Evolutionary conservation across 2,329 filamentous ascomycete species (phyloP), one percentile per base, ranked within the genome.

Genomic region (Fusarium sp.): DNA sequence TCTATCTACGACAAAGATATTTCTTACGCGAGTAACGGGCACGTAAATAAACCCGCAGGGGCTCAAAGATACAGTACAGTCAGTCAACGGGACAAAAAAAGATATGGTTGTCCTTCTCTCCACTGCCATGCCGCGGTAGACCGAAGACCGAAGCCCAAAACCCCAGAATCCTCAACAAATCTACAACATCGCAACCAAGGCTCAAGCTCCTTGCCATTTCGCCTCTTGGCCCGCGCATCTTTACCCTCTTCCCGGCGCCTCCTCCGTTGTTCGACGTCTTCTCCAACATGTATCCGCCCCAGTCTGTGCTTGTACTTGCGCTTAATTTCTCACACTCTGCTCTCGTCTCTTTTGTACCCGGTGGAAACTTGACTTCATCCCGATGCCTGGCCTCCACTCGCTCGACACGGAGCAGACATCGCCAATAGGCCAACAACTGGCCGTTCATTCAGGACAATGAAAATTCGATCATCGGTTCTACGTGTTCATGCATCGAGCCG

Each of bases 101-200:
- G 43, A 28, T 9, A 26, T n/a, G 9, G 11, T 19, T n/a, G 9
- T 23, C 21, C 37, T 50, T 53, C 51, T 67, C 63, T 54, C 55
- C 63, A 61, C 66, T 51, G 45, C 37, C 45, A 19, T 60, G 49
- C 59, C 64, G 64, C 64, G 64, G 64, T 61, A 61, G 42, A 56
- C 62, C 54, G 58, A 59, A 55, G 45, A 37, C n/a, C 26, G 30
- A 19, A 45, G 46, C 26, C 59, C 56, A 50, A 46, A 58, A 49
- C 57, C 67, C 67, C 67, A 63, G 60, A 55, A 69, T 70, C 67
- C 67, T 70, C 67, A 70, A 70, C 67, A 70, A 70, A 70, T 70
- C 67, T 70, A 64, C 46, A 48, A 52, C 41, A 65, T 65, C 61
- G 37, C 34, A 56, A 46, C 49, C 26, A 48, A 28, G 28, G 28